These are phyloP conservation scores for Eutrema japonicum DNA, from an alignment of 345 rosid species.

Conservation along the genomic window DNA sequence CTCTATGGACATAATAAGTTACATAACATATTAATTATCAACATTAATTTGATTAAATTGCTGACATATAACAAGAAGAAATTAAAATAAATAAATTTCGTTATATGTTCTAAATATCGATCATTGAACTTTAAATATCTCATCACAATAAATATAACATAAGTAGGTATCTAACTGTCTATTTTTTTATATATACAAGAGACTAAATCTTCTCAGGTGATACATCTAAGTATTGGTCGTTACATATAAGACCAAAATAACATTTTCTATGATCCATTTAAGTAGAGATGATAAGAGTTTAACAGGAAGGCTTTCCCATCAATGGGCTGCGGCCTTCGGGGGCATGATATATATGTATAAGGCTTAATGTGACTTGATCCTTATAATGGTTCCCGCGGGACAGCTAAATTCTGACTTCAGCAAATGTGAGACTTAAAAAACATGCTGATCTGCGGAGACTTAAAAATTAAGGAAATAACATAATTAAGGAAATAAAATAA, in stretches of 20 bases:
- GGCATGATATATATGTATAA: not conserved
- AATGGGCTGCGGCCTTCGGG: not conserved
- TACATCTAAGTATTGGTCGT: not conserved
- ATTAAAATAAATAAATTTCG: no score
- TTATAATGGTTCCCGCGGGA: no score
- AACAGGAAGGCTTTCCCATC: not conserved
- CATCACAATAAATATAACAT: no score
- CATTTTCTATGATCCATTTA: not conserved
- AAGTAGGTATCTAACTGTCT: not conserved
- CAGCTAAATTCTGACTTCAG: no score
- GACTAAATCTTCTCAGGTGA: not conserved
- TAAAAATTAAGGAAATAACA: no score
- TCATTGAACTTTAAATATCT: no score
- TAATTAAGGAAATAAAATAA: no score
- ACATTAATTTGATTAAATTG: not conserved
- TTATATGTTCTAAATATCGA: no score
- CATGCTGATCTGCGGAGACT: no score
- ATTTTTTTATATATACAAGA: not conserved
- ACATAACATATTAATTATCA: not conserved
- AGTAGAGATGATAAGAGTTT: not conserved
- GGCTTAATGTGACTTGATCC: not conserved
- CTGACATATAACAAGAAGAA: not conserved
- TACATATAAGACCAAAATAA: slow-evolving; percentile 1
- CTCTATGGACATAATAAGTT: not conserved
- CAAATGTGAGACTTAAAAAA: no score